Conservation (phyloP, 1,139 yeast genomes). For the Magnusiomyces sp. region DNA sequence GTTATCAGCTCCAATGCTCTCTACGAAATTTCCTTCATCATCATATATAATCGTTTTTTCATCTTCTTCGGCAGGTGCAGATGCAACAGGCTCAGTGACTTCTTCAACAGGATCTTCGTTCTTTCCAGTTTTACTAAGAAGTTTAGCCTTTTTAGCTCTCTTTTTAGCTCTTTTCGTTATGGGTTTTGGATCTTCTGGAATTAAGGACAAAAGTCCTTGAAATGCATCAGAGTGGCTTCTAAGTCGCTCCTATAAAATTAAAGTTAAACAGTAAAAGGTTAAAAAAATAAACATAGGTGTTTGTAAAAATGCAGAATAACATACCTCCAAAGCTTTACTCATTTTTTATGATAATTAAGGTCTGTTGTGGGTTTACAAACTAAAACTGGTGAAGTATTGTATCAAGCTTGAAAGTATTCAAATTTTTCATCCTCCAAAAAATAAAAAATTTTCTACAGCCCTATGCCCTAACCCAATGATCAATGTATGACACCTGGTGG, state of each 20-base stretch:
- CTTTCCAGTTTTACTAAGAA: conserved; percentile 12
- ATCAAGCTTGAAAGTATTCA: too few species aligned
- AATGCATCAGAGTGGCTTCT: conserved; percentile 81
- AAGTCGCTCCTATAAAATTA: conserved; percentile 55
- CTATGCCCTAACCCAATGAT: too few species aligned
- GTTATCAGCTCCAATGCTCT: conserved; percentile 10
- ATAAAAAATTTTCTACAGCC: too few species aligned
- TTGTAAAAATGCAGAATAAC: conserved; percentile 4
- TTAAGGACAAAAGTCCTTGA: conserved; percentile 79
- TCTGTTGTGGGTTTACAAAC: too few species aligned
- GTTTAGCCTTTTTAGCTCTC: conserved; percentile 32
- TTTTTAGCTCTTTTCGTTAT: conserved; percentile 47
- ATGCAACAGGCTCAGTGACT: conserved; percentile 16
- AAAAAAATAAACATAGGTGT: not conserved
- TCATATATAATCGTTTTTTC: conserved; percentile 48
- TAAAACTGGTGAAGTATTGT: too few species aligned
- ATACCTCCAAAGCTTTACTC: conserved; percentile 26
- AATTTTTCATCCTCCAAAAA: too few species aligned
- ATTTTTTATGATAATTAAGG: conserved; percentile 10
- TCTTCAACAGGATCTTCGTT: conserved; percentile 21
- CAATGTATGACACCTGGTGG: too few species aligned
- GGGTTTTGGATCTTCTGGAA: conserved; percentile 80
- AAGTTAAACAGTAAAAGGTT: conserved; percentile 22
- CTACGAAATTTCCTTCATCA: conserved; percentile 66
- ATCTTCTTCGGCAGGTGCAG: conserved; percentile 16